Conservation (phyloP, 176 grass and related monocot species). For the Rhynchospora pubera region DNA sequence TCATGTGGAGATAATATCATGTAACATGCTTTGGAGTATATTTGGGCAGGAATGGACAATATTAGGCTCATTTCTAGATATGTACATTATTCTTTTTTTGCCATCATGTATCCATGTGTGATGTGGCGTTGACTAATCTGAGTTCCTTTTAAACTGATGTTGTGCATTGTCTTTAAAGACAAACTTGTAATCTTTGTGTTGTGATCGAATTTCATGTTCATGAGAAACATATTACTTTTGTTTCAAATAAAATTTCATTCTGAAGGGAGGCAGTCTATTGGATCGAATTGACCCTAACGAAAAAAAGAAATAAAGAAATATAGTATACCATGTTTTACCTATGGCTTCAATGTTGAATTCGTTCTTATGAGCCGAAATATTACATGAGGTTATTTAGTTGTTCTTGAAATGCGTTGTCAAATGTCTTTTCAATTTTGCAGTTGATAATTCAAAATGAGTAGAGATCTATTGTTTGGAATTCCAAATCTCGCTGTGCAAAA, state of each 20-base stretch:
- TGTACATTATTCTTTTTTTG: background rate
- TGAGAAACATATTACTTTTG: too few species aligned
- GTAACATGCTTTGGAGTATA: background rate
- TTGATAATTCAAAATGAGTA: too few species aligned
- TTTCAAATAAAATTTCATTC: background rate
- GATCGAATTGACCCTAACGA: background rate
- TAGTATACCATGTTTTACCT: background rate
- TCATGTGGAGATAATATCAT: background rate
- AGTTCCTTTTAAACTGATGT: background rate
- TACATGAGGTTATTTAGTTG: too few species aligned
- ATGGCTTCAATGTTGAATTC: background rate
- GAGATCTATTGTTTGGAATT: too few species aligned
- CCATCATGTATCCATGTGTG: background rate
- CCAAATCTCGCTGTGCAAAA: too few species aligned
- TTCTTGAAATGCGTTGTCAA: too few species aligned
- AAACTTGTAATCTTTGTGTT: background rate
- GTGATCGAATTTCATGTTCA: background rate
- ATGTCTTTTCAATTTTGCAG: too few species aligned
- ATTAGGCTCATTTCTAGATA: background rate
- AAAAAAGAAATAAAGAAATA: too few species aligned
- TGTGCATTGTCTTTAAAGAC: background rate
- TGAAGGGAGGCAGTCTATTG: background rate
- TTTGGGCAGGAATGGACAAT: background rate
- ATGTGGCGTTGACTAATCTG: background rate
- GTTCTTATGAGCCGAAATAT: too few species aligned